Percentiles rank a stretch among this genome's conserved stretches.
Evolutionary conservation across 2,329 filamentous ascomycete genomes (phyloP).

Genomic region (Fonsecaea monophora): DNA sequence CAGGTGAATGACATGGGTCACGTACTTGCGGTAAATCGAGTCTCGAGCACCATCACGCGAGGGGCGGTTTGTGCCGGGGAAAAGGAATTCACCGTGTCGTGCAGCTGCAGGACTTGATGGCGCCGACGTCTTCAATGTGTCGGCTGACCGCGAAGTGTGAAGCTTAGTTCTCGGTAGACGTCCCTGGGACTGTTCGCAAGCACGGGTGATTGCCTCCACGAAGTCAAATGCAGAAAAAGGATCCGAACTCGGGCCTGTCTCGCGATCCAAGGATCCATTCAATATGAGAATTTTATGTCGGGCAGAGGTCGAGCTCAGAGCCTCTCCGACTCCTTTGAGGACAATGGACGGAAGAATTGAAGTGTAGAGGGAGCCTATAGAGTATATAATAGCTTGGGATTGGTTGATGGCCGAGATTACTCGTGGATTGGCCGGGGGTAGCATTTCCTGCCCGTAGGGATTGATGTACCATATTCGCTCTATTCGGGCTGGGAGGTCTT

Average conservation of each 20-base stretch:
- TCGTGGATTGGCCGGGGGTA: constrained; percentile 80
- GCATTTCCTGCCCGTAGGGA: constrained; percentile 95
- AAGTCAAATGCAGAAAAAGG: constrained; percentile 82
- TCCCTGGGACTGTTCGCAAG: constrained; percentile 72
- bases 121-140: constrained; percentile 24
- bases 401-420: constrained; percentile 72
- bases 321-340: constrained; percentile 74
- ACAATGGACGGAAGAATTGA: constrained; percentile 84
- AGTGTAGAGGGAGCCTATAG: constrained; percentile 92
- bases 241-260: constrained; percentile 73
- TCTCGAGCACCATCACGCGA: constrained; percentile 13
- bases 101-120: constrained; percentile 22
- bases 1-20: constrained; percentile 41
- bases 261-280: constrained; percentile 83
- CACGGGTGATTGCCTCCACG: constrained; percentile 76
- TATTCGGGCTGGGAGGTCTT: constrained; percentile 80
- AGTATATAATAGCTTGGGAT: constrained; percentile 79
- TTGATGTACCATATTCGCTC: constrained; percentile 95
- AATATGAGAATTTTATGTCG: constrained; percentile 80
- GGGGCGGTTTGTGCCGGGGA: constrained; percentile 18
- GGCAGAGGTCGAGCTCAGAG: constrained; percentile 59
- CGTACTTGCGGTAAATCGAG: constrained; percentile 38
- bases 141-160: constrained; percentile 28
- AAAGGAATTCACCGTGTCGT: constrained; percentile 23
- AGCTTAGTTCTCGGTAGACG: constrained; percentile 41